Evolutionary conservation across 306 rosid species (phyloP).

Genomic region (Vigna reflexopilosa): DNA sequence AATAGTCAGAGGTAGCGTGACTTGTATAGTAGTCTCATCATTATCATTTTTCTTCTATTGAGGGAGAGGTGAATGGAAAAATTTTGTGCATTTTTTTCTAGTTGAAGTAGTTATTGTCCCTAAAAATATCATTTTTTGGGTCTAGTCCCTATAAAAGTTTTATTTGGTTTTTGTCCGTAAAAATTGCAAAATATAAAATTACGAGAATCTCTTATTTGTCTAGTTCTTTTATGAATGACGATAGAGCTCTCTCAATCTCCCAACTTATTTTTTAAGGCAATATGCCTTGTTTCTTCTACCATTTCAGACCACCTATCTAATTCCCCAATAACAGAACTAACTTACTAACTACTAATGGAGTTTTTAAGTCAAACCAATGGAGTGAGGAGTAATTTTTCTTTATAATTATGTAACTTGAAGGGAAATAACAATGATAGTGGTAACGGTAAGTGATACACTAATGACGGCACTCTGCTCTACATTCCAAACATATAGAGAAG

Average conservation of each 20-base stretch:
- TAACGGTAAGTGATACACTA: background rate
- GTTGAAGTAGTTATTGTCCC: background rate
- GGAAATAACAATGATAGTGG: background rate
- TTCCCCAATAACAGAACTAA: background rate
- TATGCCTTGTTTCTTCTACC: too few relatives aligned
- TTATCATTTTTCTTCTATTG: background rate
- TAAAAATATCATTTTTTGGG: background rate
- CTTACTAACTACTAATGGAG: background rate
- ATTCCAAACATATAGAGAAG: constrained; percentile 7
- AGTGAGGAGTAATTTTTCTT: background rate
- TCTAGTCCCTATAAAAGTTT: background rate
- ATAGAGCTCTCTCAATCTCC: too few relatives aligned
- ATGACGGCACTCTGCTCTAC: constrained; percentile 16
- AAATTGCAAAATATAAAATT: background rate
- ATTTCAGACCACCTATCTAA: background rate
- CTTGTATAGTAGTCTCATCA: background rate
- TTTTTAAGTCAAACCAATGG: background rate
- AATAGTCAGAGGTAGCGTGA: constrained; percentile 6
- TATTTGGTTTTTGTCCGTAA: too few relatives aligned
- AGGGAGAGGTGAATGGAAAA: background rate
- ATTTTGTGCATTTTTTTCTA: background rate
- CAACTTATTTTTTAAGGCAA: too few relatives aligned
- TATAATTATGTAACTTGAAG: constrained; percentile 1
- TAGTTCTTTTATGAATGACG: too few relatives aligned
- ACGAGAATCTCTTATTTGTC: too few relatives aligned